Evolutionary conservation across 148 eudicot species (phyloP).

Genomic region (Gaultheria prostrata): DNA sequence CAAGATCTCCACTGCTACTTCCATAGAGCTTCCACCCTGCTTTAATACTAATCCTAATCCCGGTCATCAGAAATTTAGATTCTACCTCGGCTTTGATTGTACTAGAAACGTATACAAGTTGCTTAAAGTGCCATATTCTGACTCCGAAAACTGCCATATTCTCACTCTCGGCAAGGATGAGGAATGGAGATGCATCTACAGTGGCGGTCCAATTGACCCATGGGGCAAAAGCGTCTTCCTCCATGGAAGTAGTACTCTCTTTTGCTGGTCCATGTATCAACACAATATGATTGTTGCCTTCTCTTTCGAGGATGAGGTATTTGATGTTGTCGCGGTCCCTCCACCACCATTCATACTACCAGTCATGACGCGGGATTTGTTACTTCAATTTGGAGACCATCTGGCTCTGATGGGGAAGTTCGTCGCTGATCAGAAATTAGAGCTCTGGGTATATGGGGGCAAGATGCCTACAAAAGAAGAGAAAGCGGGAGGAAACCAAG

Average conservation of each 20-base stretch:
- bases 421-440: background rate
- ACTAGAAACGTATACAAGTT: background rate
- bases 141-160: background rate
- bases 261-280: background rate
- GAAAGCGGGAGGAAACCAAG: background rate
- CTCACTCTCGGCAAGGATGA: background rate
- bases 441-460: background rate
- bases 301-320: background rate
- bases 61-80: background rate
- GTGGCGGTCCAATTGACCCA: background rate
- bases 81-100: background rate
- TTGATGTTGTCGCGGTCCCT: background rate
- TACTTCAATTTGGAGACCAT: background rate
- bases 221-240: background rate
- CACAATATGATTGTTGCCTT: background rate
- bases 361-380: background rate
- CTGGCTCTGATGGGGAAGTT: background rate
- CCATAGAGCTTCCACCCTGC: background rate
- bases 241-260: background rate
- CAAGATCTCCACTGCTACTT: background rate
- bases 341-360: background rate
- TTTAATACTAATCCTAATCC: background rate
- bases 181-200: background rate
- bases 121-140: too few relatives aligned
- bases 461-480: background rate